Evolutionary conservation across 805 yeast genomes (phyloP).

Genomic region (Ogataea chonburiensis): DNA sequence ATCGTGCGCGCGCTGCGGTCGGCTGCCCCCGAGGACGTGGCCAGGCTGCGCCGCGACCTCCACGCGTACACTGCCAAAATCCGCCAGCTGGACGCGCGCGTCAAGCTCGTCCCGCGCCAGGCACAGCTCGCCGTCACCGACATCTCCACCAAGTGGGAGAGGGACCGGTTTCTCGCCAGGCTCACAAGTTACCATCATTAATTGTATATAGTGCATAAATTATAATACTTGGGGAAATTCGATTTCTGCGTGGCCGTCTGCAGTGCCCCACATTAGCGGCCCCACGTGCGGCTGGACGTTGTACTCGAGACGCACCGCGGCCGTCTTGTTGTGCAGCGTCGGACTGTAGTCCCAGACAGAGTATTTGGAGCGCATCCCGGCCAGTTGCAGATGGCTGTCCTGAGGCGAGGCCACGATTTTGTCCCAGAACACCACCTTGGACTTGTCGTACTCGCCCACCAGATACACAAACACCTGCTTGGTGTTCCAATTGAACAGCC

Average conservation of each 20-base stretch:
- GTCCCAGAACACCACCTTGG: constrained; percentile 87
- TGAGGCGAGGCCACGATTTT: constrained; percentile 60
- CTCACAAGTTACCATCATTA: background rate
- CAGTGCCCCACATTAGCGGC: constrained; percentile 66
- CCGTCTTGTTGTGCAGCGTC: constrained; percentile 58
- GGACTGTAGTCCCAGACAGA: constrained; percentile 83
- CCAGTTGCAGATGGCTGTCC: constrained; percentile 56
- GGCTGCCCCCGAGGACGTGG: too few species aligned
- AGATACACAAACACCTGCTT: constrained; percentile 92
- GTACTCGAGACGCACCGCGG: constrained; percentile 76
- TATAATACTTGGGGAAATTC: constrained; percentile 24
- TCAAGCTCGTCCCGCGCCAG: background rate
- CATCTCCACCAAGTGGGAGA: background rate
- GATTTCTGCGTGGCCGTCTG: constrained; percentile 29
- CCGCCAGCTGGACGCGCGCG: background rate
- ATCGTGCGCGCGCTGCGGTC: too few species aligned
- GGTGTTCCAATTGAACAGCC: constrained; percentile 94
- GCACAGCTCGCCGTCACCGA: background rate
- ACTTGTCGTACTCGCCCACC: constrained; percentile 70
- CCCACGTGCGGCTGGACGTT: constrained; percentile 93
- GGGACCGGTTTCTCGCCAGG: background rate
- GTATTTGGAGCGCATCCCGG: constrained; percentile 65
- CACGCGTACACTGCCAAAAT: constrained; percentile 3
- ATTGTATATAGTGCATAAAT: constrained; percentile 1
- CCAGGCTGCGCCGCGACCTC: too few species aligned